Evolutionary conservation across 768 basidiomycete species (phyloP).

Genomic region (Psilocybe sp.): DNA sequence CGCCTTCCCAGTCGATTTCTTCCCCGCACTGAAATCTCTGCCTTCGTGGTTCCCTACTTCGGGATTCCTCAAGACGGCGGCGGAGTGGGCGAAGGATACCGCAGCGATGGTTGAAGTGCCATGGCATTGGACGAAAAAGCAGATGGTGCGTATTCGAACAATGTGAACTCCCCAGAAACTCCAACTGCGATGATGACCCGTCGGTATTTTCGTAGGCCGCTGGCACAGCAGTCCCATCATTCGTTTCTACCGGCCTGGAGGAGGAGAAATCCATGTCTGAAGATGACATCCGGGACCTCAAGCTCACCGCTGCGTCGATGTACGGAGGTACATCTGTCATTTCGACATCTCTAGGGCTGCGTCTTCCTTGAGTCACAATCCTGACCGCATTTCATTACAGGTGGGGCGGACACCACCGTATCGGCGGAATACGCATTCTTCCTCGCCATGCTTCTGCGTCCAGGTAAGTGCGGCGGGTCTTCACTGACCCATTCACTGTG

Average conservation of each 20-base stretch:
- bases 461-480: slow-evolving; percentile 20
- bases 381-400: slow-evolving; percentile 18
- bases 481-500: no score
- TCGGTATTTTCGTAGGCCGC: slow-evolving; percentile 25
- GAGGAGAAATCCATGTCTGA: slow-evolving; percentile 27
- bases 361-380: not conserved
- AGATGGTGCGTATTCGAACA: slow-evolving; percentile 36
- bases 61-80: slow-evolving; percentile 46
- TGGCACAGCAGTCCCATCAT: slow-evolving; percentile 40
- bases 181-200: not conserved
- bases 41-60: slow-evolving; percentile 60
- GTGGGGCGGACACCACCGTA: slow-evolving; percentile 51
- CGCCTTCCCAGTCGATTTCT: slow-evolving; percentile 40
- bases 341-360: not conserved
- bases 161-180: not conserved
- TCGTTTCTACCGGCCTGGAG: slow-evolving; percentile 40
- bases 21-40: slow-evolving; percentile 40
- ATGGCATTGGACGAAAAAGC: slow-evolving; percentile 38
- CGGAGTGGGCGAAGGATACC: slow-evolving; percentile 35
- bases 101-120: slow-evolving; percentile 41
- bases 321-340: slow-evolving; percentile 34
- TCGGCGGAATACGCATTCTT: slow-evolving; percentile 45
- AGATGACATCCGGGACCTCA: slow-evolving; percentile 36
- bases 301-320: slow-evolving; percentile 42
- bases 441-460: slow-evolving; percentile 43